Evolutionary conservation across 2,329 filamentous ascomycete genomes (phyloP), one percentile per base, ranked within the genome.

Genomic region (Malbranchea cinnamomea): DNA sequence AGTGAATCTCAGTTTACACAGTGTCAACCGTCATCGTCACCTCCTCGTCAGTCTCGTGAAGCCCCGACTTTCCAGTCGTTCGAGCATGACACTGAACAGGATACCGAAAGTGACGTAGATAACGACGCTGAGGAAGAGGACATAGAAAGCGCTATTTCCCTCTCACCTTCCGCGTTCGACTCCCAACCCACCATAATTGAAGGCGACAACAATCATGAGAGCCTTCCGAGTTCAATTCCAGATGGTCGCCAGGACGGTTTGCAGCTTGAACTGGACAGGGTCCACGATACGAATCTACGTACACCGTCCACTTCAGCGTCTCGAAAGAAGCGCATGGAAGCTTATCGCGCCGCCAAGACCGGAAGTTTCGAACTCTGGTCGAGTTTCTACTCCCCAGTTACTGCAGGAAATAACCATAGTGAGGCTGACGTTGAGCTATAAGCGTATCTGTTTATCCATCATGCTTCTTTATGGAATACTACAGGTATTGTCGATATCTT

Each of bases 361-460:
- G 52, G 53, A 6, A 60, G 51, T 7, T 60, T 52, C 28, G 53
- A 56, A 6, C 59, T 46, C 4, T 63, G 60, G 57, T 23, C 33
- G 13, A 44, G 47, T 26, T 43, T 50, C 13, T 38, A 55, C n/a
- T 45, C 56, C 3, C 42, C 65, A 16, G 45, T 62, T 17, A 64
- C 60, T 15, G 49, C 53, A 4, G 50, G 52, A 2, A 49, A 55
- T 39, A 59, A 59, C 35, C 57, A 63, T 43, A 46, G 48, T 0
- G 44, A 54, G 31, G 45, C 50, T 27, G 60, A 63, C 35, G 32
- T 52, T 31, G 60, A 63, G 38, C 35, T 63, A 19, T 62, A 13
- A 32, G n/a, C n/a, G n/a, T n/a, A n/a, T 23, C n/a, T 23, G 21
- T 9, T 9, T 9, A 23, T 23, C 21, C 21, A n/a, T 23, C 21